A percentile compares a stretch with the other conserved stretches of the same genome.
These are phyloP conservation scores for barrel medic (Medicago truncatula) DNA, from an alignment of 306 rosid genomes.

Conservation along the genomic window DNA sequence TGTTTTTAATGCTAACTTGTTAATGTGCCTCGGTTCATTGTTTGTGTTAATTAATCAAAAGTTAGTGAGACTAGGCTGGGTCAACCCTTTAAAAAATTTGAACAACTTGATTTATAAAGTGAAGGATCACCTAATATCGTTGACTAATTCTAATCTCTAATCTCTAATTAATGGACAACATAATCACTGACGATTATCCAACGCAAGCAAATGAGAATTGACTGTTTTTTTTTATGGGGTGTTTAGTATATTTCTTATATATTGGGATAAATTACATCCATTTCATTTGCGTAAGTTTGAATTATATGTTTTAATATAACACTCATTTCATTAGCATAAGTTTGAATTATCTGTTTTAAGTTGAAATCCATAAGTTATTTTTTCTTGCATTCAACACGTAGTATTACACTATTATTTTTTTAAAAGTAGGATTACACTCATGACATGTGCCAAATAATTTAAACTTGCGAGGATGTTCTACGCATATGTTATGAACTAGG, in stretches of 20 bases:
- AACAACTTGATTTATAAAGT: background rate
- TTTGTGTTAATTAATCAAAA: background rate
- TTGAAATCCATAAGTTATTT: no score
- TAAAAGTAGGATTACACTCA: no score
- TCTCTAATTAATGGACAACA: background rate
- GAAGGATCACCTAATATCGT: background rate
- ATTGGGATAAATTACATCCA: no score
- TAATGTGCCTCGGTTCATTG: background rate
- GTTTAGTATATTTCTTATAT: background rate
- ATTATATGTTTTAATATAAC: no score
- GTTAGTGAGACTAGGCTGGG: background rate
- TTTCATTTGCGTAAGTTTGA: no score
- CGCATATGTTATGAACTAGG: no score
- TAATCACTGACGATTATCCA: background rate
- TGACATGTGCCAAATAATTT: no score
- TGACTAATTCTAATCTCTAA: background rate
- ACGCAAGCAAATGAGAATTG: background rate
- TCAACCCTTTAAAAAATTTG: background rate
- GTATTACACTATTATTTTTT: no score
- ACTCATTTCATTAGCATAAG: background rate
- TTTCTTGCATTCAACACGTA: no score
- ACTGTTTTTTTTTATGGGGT: background rate
- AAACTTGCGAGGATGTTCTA: no score
- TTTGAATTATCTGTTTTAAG: background rate
- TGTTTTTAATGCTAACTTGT: background rate